phyloP scores from a whole-genome alignment of 78 protist species.

The Cyanophora paradoxa region DNA sequence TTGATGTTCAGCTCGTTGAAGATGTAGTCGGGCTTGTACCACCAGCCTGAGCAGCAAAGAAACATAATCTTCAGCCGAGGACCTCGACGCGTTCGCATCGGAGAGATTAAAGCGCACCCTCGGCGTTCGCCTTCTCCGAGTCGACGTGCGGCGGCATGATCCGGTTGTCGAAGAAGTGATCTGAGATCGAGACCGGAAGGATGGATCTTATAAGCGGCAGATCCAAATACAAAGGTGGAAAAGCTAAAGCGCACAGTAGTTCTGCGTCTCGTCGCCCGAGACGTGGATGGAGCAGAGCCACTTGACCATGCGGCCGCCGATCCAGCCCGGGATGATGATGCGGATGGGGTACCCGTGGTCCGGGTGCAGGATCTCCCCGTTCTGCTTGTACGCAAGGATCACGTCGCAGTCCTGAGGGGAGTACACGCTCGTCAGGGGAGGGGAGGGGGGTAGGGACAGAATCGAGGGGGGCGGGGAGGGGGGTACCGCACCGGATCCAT shows the following conservation, averaged over 20 bases:
- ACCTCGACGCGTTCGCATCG: not conserved
- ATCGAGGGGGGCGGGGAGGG: too few relatives aligned
- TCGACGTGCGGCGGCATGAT: constrained; percentile 24
- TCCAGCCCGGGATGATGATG: constrained; percentile 31
- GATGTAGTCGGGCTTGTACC: constrained; percentile 39
- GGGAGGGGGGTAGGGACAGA: too few relatives aligned
- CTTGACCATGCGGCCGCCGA: constrained; percentile 44
- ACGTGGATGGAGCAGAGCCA: constrained; percentile 6
- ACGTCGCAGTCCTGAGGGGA: too few relatives aligned
- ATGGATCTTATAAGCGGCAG: too few relatives aligned
- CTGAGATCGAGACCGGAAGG: too few relatives aligned
- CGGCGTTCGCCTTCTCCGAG: constrained; percentile 1
- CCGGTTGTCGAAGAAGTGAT: constrained; percentile 33
- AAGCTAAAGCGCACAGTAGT: too few relatives aligned
- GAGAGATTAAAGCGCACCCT: too few relatives aligned
- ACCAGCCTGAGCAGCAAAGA: not conserved
- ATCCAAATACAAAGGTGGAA: too few relatives aligned
- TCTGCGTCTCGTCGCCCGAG: too few relatives aligned
- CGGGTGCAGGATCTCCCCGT: constrained; percentile 4
- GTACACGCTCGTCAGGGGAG: too few relatives aligned
- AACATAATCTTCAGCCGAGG: not conserved
- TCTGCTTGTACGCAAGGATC: constrained; percentile 23
- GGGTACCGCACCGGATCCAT: constrained; percentile 7
- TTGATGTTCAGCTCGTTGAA: constrained; percentile 37
- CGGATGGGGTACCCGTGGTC: constrained; percentile 47